Conservation (phyloP, 306 rosid genomes). For the Corylus avellana region DNA sequence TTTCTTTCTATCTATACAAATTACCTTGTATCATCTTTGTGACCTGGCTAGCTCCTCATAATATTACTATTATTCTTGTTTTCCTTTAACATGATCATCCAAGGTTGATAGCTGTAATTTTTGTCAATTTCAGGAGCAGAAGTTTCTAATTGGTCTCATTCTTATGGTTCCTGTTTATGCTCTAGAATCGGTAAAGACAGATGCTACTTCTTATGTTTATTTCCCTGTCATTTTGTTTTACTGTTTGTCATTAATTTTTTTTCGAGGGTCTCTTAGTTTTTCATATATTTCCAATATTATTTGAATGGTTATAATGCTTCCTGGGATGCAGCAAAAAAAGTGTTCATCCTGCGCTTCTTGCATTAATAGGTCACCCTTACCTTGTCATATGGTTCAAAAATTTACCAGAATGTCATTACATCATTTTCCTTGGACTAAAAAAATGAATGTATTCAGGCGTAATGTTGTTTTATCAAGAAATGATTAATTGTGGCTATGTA, state of each 20-base stretch:
- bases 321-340: neutral
- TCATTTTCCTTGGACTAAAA: neutral
- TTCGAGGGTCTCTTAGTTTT: neutral
- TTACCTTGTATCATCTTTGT: constrained; percentile 17
- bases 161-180: constrained; percentile 99
- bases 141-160: constrained; percentile 94
- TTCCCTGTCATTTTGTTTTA: constrained; percentile 3
- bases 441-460: neutral
- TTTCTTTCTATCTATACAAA: constrained; percentile 2
- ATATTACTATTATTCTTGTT: neutral
- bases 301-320: neutral
- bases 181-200: constrained; percentile 79
- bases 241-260: constrained; percentile 10
- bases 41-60: neutral
- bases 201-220: constrained; percentile 9
- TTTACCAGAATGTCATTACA: neutral
- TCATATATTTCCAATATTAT: neutral
- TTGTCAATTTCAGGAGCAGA: constrained; percentile 81
- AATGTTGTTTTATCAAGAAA: neutral
- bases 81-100: constrained; percentile 6
- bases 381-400: neutral
- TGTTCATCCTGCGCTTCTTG: neutral
- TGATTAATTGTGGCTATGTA: no score
- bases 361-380: neutral
- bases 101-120: neutral